A percentile compares a stretch with the other conserved stretches of the same genome.
Conservation (phyloP, 352 stramenopile genomes). For the Globisporangium mamillatum region DNA sequence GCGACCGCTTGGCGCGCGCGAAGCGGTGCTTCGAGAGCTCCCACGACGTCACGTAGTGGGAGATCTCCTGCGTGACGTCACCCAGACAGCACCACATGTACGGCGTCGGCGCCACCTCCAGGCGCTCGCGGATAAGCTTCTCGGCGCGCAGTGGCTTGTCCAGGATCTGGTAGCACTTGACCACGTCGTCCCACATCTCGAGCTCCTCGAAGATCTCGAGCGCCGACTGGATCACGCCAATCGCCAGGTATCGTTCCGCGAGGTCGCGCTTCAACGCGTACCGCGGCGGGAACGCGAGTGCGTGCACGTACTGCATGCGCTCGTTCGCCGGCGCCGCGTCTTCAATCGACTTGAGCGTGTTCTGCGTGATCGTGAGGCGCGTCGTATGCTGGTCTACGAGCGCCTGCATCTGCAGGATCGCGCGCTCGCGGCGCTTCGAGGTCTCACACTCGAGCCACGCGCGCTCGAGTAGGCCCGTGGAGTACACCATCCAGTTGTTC, state of each 20-base stretch:
- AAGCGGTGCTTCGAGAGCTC: conserved; percentile 90
- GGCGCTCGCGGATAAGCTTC: conserved; percentile 84
- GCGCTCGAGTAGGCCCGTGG: conserved; percentile 89
- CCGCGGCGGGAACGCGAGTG: conserved; percentile 91
- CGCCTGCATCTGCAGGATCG: conserved; percentile 95
- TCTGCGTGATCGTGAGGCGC: conserved; percentile 90
- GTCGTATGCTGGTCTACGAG: conserved; percentile 95
- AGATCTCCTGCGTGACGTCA: conserved; percentile 88
- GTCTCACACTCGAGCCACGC: conserved; percentile 95
- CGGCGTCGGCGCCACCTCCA: conserved; percentile 85
- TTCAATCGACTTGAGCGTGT: conserved; percentile 77
- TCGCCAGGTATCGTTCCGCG: conserved; percentile 89
- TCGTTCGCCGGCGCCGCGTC: conserved; percentile 90
- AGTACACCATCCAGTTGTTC: conserved; percentile 97
- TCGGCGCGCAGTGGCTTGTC: conserved; percentile 90
- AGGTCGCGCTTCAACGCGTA: conserved; percentile 94
- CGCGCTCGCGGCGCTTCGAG: conserved; percentile 90
- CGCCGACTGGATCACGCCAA: conserved; percentile 87
- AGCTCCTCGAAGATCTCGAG: conserved; percentile 94
- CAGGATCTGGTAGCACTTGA: conserved; percentile 93
- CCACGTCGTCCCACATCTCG: conserved; percentile 95
- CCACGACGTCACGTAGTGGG: conserved; percentile 91
- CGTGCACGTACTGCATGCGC: conserved; percentile 89
- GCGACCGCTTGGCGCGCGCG: conserved; percentile 88
- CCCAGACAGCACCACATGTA: conserved; percentile 94